Conservation (phyloP, 2,329 filamentous ascomycete genomes). For the Annulohypoxylon truncatum region DNA sequence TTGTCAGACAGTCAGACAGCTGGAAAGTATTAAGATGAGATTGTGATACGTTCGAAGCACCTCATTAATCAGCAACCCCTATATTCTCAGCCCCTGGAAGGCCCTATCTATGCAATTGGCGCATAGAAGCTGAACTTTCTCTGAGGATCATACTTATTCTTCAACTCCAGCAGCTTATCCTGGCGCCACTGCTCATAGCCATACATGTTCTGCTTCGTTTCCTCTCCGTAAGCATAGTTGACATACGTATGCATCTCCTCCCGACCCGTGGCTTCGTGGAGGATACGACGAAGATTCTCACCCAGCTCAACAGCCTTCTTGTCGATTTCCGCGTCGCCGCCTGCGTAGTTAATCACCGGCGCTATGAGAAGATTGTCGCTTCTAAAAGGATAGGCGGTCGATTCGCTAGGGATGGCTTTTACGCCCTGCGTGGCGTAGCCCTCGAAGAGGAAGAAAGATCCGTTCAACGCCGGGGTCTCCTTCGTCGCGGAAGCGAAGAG, state of each 20-base stretch:
- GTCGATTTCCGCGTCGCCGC: slow-evolving; percentile 42
- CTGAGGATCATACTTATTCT: slow-evolving; percentile 52
- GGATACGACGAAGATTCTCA: slow-evolving; percentile 42
- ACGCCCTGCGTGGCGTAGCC: slow-evolving; percentile 39
- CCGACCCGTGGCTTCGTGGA: slow-evolving; percentile 41
- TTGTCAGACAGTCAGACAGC: neutral
- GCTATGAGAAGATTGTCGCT: slow-evolving; percentile 33
- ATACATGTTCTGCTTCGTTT: slow-evolving; percentile 49
- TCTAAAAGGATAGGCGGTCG: slow-evolving; percentile 40
- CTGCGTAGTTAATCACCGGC: slow-evolving; percentile 49
- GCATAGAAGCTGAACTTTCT: slow-evolving; percentile 50
- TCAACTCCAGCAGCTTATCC: slow-evolving; percentile 51
- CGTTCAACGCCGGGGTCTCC: slow-evolving; percentile 48
- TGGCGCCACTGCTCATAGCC: slow-evolving; percentile 55
- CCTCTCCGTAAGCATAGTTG: slow-evolving; percentile 52
- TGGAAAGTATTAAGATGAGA: neutral
- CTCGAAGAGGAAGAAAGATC: slow-evolving; percentile 43
- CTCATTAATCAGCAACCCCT: neutral
- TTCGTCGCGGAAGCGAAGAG: slow-evolving; percentile 52
- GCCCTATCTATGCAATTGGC: slow-evolving; percentile 30
- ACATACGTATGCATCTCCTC: slow-evolving; percentile 47
- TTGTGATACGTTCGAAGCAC: neutral
- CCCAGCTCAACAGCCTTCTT: slow-evolving; percentile 46
- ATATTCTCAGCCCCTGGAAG: neutral
- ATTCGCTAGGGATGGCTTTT: slow-evolving; percentile 27